Percentiles rank a stretch among this genome's conserved stretches.
phyloP scores from a whole-genome alignment of 768 basidiomycete genomes.

The Auriscalpium orientale region DNA sequence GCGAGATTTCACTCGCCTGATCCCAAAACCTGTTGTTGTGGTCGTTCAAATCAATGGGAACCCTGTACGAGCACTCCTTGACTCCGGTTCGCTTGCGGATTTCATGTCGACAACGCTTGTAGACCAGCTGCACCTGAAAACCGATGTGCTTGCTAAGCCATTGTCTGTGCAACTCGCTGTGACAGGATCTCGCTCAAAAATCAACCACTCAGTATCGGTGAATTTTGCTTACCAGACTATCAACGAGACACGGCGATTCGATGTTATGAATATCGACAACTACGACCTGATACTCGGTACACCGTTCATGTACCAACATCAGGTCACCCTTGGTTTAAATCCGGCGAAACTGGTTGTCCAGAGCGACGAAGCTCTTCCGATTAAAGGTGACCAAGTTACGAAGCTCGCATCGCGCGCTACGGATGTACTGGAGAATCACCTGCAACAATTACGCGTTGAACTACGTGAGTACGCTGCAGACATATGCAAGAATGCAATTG shows the following conservation, averaged over 20 bases:
- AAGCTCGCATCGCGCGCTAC: neutral
- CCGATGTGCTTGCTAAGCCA: conserved; percentile 21
- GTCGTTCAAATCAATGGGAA: conserved; percentile 15
- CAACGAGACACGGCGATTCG: conserved; percentile 18
- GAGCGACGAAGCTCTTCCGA: neutral
- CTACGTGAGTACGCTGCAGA: conserved; percentile 13
- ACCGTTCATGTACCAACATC: conserved; percentile 24
- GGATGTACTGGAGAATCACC: neutral
- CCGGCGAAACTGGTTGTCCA: neutral
- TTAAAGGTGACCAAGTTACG: neutral
- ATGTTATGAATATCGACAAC: conserved; percentile 20
- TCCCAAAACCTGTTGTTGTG: conserved; percentile 12
- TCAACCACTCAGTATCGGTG: conserved; percentile 23
- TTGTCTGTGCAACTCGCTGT: conserved; percentile 32
- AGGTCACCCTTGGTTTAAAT: neutral
- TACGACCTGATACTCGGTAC: conserved; percentile 28
- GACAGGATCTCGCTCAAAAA: conserved; percentile 31
- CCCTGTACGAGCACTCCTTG: conserved; percentile 12
- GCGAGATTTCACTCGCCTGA: neutral
- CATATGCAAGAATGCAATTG: conserved; percentile 14
- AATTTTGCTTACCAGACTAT: conserved; percentile 30
- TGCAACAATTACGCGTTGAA: neutral
- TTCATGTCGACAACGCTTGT: conserved; percentile 24
- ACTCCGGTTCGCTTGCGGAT: conserved; percentile 24
- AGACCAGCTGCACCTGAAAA: conserved; percentile 21